Conservation (phyloP, 306 rosid genomes). For the Vigna mungo region DNA sequence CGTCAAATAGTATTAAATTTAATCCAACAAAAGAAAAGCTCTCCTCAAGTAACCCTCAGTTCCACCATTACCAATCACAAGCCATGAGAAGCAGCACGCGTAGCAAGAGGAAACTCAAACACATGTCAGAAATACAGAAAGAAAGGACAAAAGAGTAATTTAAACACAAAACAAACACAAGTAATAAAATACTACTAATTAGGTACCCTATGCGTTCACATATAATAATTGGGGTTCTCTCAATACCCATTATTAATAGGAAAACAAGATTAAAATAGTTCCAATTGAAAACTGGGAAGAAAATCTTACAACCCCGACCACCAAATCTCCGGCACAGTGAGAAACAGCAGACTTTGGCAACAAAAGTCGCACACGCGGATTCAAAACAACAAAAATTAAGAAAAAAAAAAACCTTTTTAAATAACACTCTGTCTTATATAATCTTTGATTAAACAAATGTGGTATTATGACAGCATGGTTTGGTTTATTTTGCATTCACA, state of each 20-base stretch:
- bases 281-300: constrained; percentile 32
- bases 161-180: neutral
- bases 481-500: constrained; percentile 21
- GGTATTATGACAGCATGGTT: neutral
- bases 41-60: too few species aligned
- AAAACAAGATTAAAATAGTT: neutral
- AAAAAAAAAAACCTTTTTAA: constrained; percentile 14
- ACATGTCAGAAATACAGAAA: neutral
- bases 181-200: neutral
- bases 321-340: constrained; percentile 63
- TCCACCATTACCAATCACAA: too few species aligned
- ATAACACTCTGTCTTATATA: constrained; percentile 46
- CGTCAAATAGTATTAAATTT: too few species aligned
- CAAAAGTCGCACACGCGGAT: constrained; percentile 60
- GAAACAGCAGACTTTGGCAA: constrained; percentile 51
- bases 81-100: too few species aligned
- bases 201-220: constrained; percentile 24
- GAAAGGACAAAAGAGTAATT: constrained; percentile 20
- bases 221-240: constrained; percentile 16
- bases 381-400: neutral
- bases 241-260: constrained; percentile 14
- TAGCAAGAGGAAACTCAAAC: neutral
- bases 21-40: too few species aligned
- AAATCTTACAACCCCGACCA: constrained; percentile 71
- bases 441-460: constrained; percentile 4